A percentile compares a stretch with the other conserved stretches of the same genome.
phyloP scores from a whole-genome alignment of 306 rosid genomes.

The Dicorynia guianensis region DNA sequence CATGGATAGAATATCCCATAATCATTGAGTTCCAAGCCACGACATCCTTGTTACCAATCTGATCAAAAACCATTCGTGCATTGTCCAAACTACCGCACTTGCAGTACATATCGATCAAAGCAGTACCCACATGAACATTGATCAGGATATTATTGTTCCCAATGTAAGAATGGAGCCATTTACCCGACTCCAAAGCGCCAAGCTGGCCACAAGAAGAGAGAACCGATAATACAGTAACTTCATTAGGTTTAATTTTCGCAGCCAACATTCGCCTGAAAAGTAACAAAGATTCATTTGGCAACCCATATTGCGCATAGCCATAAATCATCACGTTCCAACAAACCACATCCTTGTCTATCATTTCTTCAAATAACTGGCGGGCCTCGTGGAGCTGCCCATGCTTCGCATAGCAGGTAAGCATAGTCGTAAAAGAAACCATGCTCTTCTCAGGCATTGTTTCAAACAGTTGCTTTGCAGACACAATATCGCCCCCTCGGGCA shows the following conservation, averaged over 20 bases:
- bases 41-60: constrained; percentile 58
- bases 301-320: constrained; percentile 75
- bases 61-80: constrained; percentile 65
- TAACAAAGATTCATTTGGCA: constrained; percentile 64
- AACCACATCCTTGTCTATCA: constrained; percentile 64
- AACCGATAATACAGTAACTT: constrained; percentile 65
- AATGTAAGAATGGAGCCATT: constrained; percentile 76
- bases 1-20: constrained; percentile 75
- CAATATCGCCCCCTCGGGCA: constrained; percentile 66
- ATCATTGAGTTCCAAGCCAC: constrained; percentile 89
- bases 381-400: constrained; percentile 69
- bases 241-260: constrained; percentile 64
- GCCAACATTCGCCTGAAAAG: constrained; percentile 71
- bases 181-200: constrained; percentile 79
- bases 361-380: constrained; percentile 57
- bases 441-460: constrained; percentile 72
- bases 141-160: constrained; percentile 49
- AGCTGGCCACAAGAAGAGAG: constrained; percentile 83
- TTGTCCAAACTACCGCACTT: constrained; percentile 80
- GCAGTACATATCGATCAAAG: constrained; percentile 82
- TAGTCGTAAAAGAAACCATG: constrained; percentile 67
- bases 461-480: constrained; percentile 64
- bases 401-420: constrained; percentile 71
- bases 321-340: constrained; percentile 93
- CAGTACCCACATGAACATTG: constrained; percentile 68